These are phyloP conservation scores for Bipolaris victoriae DNA, from an alignment of 2,329 filamentous ascomycete species.

Conservation along the genomic window DNA sequence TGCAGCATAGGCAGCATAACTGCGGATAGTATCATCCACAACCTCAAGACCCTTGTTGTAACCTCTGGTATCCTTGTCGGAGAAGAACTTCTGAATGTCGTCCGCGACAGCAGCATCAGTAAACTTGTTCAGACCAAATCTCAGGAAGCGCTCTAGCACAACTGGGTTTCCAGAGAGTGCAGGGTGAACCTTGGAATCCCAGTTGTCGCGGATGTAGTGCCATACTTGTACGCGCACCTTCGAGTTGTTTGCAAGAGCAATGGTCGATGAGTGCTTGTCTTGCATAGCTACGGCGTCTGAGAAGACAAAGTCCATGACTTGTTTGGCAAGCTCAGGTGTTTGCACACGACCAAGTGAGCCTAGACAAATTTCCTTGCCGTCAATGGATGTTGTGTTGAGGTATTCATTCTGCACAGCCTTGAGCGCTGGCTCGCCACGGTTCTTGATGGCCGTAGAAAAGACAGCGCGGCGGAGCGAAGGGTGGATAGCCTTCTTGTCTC, in stretches of 20 bases:
- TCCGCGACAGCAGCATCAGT: slow-evolving; percentile 70
- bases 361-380: slow-evolving; percentile 87
- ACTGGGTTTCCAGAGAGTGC: slow-evolving; percentile 82
- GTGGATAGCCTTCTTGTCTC: slow-evolving; percentile 72
- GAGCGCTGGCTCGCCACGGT: slow-evolving; percentile 72
- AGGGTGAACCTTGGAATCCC: slow-evolving; percentile 69
- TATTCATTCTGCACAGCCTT: slow-evolving; percentile 84
- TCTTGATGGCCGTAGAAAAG: slow-evolving; percentile 78
- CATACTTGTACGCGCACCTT: slow-evolving; percentile 77
- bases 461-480: slow-evolving; percentile 81
- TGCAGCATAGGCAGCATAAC: slow-evolving; percentile 80
- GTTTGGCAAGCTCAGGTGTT: slow-evolving; percentile 69
- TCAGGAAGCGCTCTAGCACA: slow-evolving; percentile 86
- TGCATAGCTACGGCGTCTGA: slow-evolving; percentile 83
- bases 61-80: slow-evolving; percentile 79
- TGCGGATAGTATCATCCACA: slow-evolving; percentile 83
- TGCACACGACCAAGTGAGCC: slow-evolving; percentile 76
- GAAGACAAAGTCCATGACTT: slow-evolving; percentile 76
- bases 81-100: slow-evolving; percentile 86
- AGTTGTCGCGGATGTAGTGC: slow-evolving; percentile 85
- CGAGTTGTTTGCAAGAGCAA: slow-evolving; percentile 73
- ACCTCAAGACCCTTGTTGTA: slow-evolving; percentile 88
- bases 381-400: slow-evolving; percentile 79
- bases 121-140: slow-evolving; percentile 78
- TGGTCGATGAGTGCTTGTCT: slow-evolving; percentile 85